A percentile compares a stretch with the other conserved stretches of the same genome.
phyloP scores from a whole-genome alignment of 129 eudicot species.

The Gnaphalium uliginosum region DNA sequence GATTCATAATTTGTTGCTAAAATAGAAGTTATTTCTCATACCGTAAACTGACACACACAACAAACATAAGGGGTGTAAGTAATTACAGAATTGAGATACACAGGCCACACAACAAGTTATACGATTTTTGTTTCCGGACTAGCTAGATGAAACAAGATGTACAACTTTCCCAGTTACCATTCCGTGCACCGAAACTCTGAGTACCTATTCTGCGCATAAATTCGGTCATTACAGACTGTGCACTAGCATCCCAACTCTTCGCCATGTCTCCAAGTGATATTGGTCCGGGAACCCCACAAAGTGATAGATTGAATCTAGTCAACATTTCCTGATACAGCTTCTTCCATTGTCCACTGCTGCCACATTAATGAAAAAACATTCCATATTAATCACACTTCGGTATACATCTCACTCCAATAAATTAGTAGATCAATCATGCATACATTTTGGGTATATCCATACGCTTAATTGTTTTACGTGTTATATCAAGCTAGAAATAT shows the following conservation, averaged over 20 bases:
- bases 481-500: too few relatives aligned
- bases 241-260: slow-evolving; percentile 38
- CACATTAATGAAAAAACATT: slow-evolving; percentile 1
- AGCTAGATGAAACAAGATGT: background rate
- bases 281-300: slow-evolving; percentile 8
- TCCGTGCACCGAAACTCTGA: background rate
- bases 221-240: slow-evolving; percentile 26
- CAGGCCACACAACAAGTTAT: background rate
- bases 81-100: background rate
- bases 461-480: too few relatives aligned
- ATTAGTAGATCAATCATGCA: too few relatives aligned
- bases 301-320: slow-evolving; percentile 21
- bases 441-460: too few relatives aligned
- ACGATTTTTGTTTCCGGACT: background rate
- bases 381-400: background rate
- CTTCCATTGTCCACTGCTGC: slow-evolving; percentile 19
- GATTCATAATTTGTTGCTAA: background rate
- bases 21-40: too few relatives aligned
- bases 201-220: slow-evolving; percentile 31
- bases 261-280: slow-evolving; percentile 40
- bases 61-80: background rate
- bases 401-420: too few relatives aligned
- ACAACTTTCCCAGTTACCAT: slow-evolving; percentile 26
- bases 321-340: slow-evolving; percentile 26
- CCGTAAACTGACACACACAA: background rate